phyloP scores from a whole-genome alignment of 306 rosid genomes.

The Argentina anserina region DNA sequence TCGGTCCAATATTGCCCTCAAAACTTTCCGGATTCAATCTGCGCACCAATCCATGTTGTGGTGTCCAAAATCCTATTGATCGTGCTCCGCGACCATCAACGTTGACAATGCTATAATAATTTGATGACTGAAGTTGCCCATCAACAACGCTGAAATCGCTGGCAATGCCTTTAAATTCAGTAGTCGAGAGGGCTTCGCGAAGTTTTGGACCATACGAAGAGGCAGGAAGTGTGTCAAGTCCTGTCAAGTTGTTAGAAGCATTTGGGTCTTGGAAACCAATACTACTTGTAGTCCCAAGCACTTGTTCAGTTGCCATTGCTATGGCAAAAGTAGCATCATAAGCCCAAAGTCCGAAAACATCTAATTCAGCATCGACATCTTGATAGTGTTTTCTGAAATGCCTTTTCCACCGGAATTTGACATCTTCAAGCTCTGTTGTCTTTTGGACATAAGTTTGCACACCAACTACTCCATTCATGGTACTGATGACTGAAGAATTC shows the following conservation, averaged over 20 bases:
- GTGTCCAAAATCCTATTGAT: background rate
- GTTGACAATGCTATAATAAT: background rate
- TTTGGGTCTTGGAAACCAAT: background rate
- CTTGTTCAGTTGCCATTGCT: slow-evolving; percentile 36
- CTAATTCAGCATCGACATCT: slow-evolving; percentile 18
- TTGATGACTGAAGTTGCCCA: slow-evolving; percentile 18
- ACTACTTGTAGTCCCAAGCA: background rate
- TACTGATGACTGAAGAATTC: slow-evolving; percentile 17
- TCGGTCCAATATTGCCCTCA: slow-evolving; percentile 2
- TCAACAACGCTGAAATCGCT: slow-evolving; percentile 22
- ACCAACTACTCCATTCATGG: slow-evolving; percentile 54
- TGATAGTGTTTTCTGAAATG: slow-evolving; percentile 32
- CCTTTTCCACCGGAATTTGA: slow-evolving; percentile 36
- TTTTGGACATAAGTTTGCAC: slow-evolving; percentile 36
- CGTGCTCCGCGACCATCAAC: background rate
- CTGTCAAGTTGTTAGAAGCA: background rate
- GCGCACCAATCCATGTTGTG: slow-evolving; percentile 12
- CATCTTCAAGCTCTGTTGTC: slow-evolving; percentile 21
- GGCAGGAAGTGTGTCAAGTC: background rate
- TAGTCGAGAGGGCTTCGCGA: slow-evolving; percentile 7
- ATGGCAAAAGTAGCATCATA: slow-evolving; percentile 38
- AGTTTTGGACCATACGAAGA: slow-evolving; percentile 6
- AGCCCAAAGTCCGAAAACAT: slow-evolving; percentile 50
- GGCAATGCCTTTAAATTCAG: slow-evolving; percentile 29
- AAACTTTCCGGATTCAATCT: background rate